Evolutionary conservation across 176 grass and related monocot genomes (phyloP).

Genomic region (Avena eriantha): DNA sequence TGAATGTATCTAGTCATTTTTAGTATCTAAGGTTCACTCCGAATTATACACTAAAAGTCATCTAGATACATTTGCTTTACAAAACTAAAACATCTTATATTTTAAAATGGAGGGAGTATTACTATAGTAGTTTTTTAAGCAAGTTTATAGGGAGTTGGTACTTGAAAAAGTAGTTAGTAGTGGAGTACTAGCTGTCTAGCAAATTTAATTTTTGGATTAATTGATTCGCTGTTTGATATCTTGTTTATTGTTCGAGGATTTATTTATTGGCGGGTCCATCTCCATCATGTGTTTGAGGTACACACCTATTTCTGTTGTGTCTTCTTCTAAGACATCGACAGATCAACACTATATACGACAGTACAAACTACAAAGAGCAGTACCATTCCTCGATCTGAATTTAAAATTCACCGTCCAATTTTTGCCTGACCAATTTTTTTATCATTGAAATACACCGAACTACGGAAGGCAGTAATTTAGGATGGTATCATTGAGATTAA

Average conservation of each 20-base stretch:
- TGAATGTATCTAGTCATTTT: too few relatives aligned
- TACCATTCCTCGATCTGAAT: neutral
- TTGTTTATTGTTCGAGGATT: neutral
- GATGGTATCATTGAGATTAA: neutral
- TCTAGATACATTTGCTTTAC: too few relatives aligned
- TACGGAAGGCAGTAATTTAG: too few relatives aligned
- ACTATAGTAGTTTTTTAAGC: neutral
- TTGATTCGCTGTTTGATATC: neutral
- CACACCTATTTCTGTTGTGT: neutral
- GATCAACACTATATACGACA: neutral
- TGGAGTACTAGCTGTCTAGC: neutral
- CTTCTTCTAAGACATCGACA: neutral
- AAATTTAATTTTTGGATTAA: constrained; percentile 6
- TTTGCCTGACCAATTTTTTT: neutral
- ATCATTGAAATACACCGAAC: neutral
- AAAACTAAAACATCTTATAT: too few relatives aligned
- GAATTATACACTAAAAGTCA: too few relatives aligned
- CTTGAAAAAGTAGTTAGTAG: neutral
- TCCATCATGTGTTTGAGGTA: neutral
- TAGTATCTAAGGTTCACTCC: too few relatives aligned
- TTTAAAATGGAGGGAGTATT: too few relatives aligned
- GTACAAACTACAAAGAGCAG: neutral
- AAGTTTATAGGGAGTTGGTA: neutral
- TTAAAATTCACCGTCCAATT: neutral
- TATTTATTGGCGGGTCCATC: neutral